phyloP scores from a whole-genome alignment of 2,329 filamentous ascomycete genomes.

The Rosellinia necatrix region DNA sequence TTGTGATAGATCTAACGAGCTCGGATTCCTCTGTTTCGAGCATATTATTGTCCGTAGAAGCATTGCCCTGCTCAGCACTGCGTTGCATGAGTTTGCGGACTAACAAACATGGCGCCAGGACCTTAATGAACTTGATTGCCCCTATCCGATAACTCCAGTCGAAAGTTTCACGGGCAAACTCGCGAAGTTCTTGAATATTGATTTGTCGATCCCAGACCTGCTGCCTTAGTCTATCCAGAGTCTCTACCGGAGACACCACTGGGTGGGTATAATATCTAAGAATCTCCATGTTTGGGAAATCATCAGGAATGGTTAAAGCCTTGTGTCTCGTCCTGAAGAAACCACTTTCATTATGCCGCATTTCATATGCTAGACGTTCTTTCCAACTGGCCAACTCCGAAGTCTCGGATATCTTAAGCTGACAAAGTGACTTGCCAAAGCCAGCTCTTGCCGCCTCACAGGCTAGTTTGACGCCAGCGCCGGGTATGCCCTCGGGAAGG shows the following conservation, averaged over 20 bases:
- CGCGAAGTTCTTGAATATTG: conserved; percentile 69
- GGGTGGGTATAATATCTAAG: conserved; percentile 88
- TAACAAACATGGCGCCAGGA: conserved; percentile 77
- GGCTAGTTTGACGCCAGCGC: conserved; percentile 85
- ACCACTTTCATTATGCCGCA: conserved; percentile 81
- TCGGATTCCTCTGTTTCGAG: conserved; percentile 52
- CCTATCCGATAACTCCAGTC: conserved; percentile 82
- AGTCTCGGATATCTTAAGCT: conserved; percentile 62
- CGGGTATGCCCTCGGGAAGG: conserved; percentile 81
- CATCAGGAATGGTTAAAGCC: conserved; percentile 73
- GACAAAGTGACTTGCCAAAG: conserved; percentile 78
- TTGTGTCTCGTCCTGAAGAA: conserved; percentile 79
- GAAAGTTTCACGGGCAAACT: conserved; percentile 78
- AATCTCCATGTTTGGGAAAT: conserved; percentile 80
- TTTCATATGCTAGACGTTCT: conserved; percentile 71
- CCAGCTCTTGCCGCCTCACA: conserved; percentile 89
- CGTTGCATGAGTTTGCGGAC: conserved; percentile 59
- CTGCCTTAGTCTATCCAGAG: conserved; percentile 58
- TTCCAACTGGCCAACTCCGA: conserved; percentile 71
- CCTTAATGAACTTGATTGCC: conserved; percentile 82
- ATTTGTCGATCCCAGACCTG: conserved; percentile 67
- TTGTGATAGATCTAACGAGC: conserved; percentile 70
- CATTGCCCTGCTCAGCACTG: conserved; percentile 39
- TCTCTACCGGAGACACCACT: conserved; percentile 69
- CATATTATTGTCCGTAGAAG: conserved; percentile 40